Conservation (phyloP, 2,329 filamentous ascomycete genomes). For the Fusarium xylarioides region DNA sequence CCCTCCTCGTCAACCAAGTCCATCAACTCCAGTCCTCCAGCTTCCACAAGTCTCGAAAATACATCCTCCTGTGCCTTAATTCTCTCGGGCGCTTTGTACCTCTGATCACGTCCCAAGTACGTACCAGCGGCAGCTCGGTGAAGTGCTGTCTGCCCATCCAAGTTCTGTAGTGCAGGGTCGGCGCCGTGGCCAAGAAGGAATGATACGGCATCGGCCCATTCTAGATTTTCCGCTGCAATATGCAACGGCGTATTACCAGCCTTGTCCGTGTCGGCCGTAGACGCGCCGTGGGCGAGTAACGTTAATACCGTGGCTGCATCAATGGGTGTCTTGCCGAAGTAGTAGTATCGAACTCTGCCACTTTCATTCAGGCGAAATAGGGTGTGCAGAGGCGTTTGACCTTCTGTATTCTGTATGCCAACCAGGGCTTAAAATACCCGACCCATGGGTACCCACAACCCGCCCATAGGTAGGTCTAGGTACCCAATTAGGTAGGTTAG, state of each 20-base stretch:
- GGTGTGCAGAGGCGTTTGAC: not conserved
- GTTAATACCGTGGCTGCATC: not conserved
- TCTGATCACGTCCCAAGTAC: not conserved
- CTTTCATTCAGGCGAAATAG: not conserved
- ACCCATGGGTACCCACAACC: no score
- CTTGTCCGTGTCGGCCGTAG: not conserved
- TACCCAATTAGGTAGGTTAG: no score
- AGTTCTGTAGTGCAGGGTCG: not conserved
- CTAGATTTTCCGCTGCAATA: not conserved
- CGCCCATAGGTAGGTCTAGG: no score
- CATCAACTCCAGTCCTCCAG: not conserved
- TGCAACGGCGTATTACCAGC: not conserved
- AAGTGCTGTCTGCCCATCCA: not conserved
- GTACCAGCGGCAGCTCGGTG: not conserved
- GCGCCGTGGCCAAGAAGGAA: not conserved
- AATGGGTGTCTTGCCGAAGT: not conserved
- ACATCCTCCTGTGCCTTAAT: not conserved
- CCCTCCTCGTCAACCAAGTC: not conserved
- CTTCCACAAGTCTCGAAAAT: not conserved
- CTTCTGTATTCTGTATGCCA: not conserved
- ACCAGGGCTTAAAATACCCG: no score
- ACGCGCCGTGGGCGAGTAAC: not conserved
- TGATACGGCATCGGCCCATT: not conserved
- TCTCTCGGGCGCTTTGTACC: not conserved
- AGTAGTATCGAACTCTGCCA: no score